Evolutionary conservation across 2,329 filamentous ascomycete species (phyloP), one percentile per base, ranked within the genome.

Genomic region (Corinectria fuckeliana): DNA sequence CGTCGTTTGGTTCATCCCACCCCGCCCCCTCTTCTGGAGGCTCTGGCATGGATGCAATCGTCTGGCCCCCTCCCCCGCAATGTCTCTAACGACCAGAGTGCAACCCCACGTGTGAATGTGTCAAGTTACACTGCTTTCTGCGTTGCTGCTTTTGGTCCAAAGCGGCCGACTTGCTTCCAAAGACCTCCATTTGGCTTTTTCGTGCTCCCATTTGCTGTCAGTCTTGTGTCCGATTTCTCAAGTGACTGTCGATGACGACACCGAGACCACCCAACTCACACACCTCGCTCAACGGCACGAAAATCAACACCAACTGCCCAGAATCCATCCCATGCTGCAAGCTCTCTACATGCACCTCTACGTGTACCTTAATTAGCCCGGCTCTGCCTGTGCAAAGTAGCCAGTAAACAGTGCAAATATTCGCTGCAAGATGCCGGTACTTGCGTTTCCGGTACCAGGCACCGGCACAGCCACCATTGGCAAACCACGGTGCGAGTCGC

Each of bases 21-120:
- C 36, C 13, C 32, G 34, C 11, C 55, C 55, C 47, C 32, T 20
- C 23, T 20, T 56, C 38, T 50, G 39, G 38, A 16, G 47, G 16
- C 18, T 48, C 26, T 34, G 18, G 34, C 44, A 47, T 41, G 50
- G 39, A 49, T 42, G 25, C 28, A 25, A 21, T 23, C 5, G 28
- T 34, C 21, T 51, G 36, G 45, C 18, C 56, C 50, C 50, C 50
- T 59, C 50, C 56, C 56, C 56, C 56, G 50, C 56, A 59, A 54
- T 54, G 44, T 54, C 42, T 51, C 41, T 51, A n/a, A n/a, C n/a
- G n/a, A n/a, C n/a, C 18, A n/a, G 49, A 21, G 30, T 58, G 49
- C 34, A 53, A 58, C 56, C 56, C 47, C 56, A 49, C 56, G 56
- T 34, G 42, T 28, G 38, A 28, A 47, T 50, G 26, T n/a, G n/a